phyloP scores from a whole-genome alignment of 441 rosid genomes.

The Eutrema salsugineum region DNA sequence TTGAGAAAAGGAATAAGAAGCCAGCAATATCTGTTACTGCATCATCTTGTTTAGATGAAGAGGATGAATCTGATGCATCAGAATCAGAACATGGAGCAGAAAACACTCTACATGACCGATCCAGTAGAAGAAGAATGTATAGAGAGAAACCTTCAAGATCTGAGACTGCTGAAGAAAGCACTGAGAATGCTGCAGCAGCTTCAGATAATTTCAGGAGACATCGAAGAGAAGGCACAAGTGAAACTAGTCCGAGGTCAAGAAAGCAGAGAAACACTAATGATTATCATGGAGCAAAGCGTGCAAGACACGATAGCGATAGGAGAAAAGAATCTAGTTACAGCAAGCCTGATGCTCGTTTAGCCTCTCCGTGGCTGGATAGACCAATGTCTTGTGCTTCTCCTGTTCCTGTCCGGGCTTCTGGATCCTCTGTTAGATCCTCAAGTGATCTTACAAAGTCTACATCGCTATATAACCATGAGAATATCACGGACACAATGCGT shows the following conservation, averaged over 20 bases:
- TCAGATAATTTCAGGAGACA: constrained; percentile 37
- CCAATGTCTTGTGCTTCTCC: constrained; percentile 82
- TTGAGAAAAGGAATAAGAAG: constrained; percentile 45
- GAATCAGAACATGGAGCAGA: constrained; percentile 36
- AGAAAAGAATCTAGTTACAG: constrained; percentile 50
- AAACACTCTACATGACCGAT: constrained; percentile 30
- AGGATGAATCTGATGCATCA: constrained; percentile 45
- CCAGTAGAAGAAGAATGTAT: constrained; percentile 41
- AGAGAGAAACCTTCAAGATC: constrained; percentile 48
- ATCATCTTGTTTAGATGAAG: constrained; percentile 42
- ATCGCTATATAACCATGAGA: constrained; percentile 42
- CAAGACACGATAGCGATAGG: constrained; percentile 54
- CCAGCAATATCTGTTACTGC: constrained; percentile 38
- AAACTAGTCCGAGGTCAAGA: constrained; percentile 38
- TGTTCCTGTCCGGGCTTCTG: constrained; percentile 91
- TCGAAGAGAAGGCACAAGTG: constrained; percentile 47
- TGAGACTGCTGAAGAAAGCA: constrained; percentile 41
- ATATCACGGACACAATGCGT: constrained; percentile 73
- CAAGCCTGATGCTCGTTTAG: constrained; percentile 82
- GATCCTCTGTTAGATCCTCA: constrained; percentile 66
- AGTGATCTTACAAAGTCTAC: constrained; percentile 36
- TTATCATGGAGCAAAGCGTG: constrained; percentile 53
- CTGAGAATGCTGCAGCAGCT: constrained; percentile 30
- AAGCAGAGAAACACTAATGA: constrained; percentile 42
- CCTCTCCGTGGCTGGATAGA: constrained; percentile 89